phyloP scores from a whole-genome alignment of 169 alveolate species.

The Plasmodium cynomolgi region DNA sequence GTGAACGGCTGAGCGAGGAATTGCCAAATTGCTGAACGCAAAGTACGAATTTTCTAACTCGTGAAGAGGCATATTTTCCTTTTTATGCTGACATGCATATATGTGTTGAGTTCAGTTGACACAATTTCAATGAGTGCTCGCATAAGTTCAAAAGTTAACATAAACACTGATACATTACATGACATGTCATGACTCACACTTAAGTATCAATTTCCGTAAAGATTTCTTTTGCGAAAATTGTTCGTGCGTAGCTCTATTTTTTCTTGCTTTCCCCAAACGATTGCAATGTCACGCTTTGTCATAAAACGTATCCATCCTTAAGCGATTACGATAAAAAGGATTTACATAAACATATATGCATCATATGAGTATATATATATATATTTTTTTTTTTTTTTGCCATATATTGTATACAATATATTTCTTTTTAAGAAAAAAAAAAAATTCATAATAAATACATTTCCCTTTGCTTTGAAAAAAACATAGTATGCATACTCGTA shows the following conservation, averaged over 20 bases:
- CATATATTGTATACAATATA: neutral
- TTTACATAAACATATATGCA: neutral
- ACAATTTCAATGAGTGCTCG: neutral
- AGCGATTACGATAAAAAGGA: neutral
- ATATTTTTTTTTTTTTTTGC: neutral
- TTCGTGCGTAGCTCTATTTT: neutral
- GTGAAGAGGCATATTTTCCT: conserved; percentile 1
- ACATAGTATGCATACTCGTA: neutral
- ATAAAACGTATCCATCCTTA: neutral
- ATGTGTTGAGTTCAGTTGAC: neutral
- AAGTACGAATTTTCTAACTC: neutral
- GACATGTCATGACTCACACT: neutral
- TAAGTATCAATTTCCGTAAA: neutral
- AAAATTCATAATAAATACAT: neutral
- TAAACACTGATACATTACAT: neutral
- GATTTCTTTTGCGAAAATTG: neutral
- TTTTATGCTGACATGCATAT: neutral
- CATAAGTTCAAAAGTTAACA: neutral
- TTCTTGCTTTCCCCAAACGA: neutral
- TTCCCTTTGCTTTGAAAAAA: neutral
- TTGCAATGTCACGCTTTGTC: neutral
- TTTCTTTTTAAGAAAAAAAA: neutral
- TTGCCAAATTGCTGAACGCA: neutral
- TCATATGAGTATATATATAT: neutral
- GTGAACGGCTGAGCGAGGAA: neutral